phyloP scores from a whole-genome alignment of 2,329 filamentous ascomycete genomes.

The Beauveria asiatica region DNA sequence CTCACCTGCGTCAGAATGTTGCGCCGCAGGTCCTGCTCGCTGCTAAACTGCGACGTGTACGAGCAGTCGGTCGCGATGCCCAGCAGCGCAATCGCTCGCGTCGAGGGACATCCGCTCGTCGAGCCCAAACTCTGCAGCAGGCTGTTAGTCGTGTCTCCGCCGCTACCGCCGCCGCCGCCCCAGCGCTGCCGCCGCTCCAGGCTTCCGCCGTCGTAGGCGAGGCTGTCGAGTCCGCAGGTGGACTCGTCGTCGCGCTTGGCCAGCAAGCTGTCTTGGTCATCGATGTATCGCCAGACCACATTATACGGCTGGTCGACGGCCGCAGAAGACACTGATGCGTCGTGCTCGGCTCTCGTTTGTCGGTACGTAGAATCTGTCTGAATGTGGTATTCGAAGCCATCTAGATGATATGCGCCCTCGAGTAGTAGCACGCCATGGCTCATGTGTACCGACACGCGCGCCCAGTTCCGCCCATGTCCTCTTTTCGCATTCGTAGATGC shows the following conservation, averaged over 20 bases:
- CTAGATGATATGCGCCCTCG: constrained; percentile 13
- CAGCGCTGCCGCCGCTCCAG: neutral
- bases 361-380: constrained; percentile 11
- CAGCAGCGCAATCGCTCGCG: constrained; percentile 75
- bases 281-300: constrained; percentile 9
- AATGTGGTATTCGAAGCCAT: constrained; percentile 14
- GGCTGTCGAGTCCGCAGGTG: neutral
- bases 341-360: neutral
- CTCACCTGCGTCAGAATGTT: constrained; percentile 79
- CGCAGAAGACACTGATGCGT: neutral
- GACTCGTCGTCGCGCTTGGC: neutral
- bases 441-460: constrained; percentile 9
- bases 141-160: constrained; percentile 2
- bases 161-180: neutral
- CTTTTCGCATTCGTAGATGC: neutral
- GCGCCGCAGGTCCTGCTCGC: constrained; percentile 47
- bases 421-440: constrained; percentile 4
- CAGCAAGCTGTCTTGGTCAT: neutral
- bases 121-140: constrained; percentile 50
- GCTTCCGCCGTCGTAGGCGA: neutral
- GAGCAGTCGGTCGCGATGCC: constrained; percentile 86
- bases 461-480: constrained; percentile 4
- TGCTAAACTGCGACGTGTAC: constrained; percentile 63
- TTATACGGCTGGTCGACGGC: neutral
- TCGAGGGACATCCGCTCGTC: constrained; percentile 67